A percentile compares a stretch with the other conserved stretches of the same genome.
These are phyloP conservation scores for Hawksworthiomyces lignivorus DNA, from an alignment of 2,329 filamentous ascomycete genomes.

Conservation along the genomic window DNA sequence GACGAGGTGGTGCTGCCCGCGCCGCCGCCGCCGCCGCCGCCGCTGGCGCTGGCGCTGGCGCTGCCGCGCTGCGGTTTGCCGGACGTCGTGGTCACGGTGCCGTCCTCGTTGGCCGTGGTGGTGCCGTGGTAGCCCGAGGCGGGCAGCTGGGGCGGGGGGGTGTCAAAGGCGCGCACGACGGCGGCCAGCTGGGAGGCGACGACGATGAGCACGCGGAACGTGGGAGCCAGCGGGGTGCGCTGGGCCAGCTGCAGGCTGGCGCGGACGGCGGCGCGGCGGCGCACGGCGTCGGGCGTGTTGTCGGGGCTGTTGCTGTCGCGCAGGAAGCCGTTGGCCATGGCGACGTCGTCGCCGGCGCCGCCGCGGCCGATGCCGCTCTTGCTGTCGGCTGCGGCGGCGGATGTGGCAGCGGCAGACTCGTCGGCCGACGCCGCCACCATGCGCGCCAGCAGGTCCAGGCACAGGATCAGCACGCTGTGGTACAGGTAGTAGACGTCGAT, in stretches of 20 bases:
- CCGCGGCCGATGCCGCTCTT: background rate
- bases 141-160: background rate
- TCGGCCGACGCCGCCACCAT: background rate
- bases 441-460: slow-evolving; percentile 12
- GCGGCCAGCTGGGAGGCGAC: slow-evolving; percentile 12
- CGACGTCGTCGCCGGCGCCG: background rate
- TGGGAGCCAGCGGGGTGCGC: slow-evolving; percentile 6
- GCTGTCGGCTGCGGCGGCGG: too few species aligned
- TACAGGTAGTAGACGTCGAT: slow-evolving; percentile 33
- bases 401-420: too few species aligned
- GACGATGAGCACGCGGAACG: slow-evolving; percentile 10
- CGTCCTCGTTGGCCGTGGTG: background rate
- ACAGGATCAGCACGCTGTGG: slow-evolving; percentile 12
- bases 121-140: background rate
- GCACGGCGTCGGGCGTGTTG: background rate
- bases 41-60: too few species aligned
- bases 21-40: slow-evolving; percentile 1
- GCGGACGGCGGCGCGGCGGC: slow-evolving; percentile 8
- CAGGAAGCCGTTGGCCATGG: too few species aligned
- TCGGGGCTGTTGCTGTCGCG: background rate
- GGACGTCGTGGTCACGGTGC: background rate
- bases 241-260: slow-evolving; percentile 7
- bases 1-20: background rate
- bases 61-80: too few species aligned
- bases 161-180: slow-evolving; percentile 12